Conservation (phyloP, 768 basidiomycete species). For the Leucocoprinus sp. region DNA sequence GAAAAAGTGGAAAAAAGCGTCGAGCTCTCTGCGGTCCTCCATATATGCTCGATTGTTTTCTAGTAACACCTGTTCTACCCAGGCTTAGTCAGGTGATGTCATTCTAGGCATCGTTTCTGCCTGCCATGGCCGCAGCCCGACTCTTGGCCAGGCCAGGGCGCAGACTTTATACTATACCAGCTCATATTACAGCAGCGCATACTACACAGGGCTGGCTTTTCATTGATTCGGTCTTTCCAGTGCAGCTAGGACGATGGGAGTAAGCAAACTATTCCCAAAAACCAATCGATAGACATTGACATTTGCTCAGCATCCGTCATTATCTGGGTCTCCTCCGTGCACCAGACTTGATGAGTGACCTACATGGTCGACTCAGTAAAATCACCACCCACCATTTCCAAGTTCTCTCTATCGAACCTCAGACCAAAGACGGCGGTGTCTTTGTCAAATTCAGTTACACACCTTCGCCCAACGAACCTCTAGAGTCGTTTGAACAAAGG, state of each 20-base stretch:
- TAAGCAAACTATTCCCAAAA: slow-evolving; percentile 26
- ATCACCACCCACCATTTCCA: slow-evolving; percentile 51
- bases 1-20: slow-evolving; percentile 79
- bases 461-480: slow-evolving; percentile 11
- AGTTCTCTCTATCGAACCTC: slow-evolving; percentile 55
- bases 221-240: slow-evolving; percentile 72
- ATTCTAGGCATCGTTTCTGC: not conserved
- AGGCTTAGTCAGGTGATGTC: slow-evolving; percentile 4
- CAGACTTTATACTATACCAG: not conserved
- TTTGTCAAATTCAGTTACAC: slow-evolving; percentile 68
- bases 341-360: slow-evolving; percentile 42
- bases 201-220: slow-evolving; percentile 60
- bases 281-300: slow-evolving; percentile 7
- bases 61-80: not conserved
- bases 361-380: slow-evolving; percentile 40
- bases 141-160: not conserved
- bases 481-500: slow-evolving; percentile 38
- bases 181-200: not conserved
- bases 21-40: slow-evolving; percentile 38
- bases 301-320: slow-evolving; percentile 46
- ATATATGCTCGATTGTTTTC: not conserved
- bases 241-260: slow-evolving; percentile 68
- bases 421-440: slow-evolving; percentile 78
- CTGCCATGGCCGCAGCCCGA: slow-evolving; percentile 1
- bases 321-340: slow-evolving; percentile 54